These are phyloP conservation scores for Rosa rugosa DNA, from an alignment of 306 rosid genomes.

Conservation along the genomic window DNA sequence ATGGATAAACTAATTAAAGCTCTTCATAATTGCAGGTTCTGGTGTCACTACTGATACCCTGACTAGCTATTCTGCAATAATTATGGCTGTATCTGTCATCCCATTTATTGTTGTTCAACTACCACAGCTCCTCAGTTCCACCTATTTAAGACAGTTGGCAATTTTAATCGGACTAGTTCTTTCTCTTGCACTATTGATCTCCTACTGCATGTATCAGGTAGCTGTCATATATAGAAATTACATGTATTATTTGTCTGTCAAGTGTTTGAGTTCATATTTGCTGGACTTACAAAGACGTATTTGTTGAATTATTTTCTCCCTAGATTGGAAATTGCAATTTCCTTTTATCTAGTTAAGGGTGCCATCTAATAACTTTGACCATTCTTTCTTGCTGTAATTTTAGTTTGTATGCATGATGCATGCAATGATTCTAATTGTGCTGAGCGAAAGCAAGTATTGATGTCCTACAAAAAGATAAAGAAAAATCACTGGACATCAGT, in stretches of 20 bases:
- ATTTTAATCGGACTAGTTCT: slow-evolving; percentile 71
- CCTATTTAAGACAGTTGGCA: slow-evolving; percentile 71
- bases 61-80: slow-evolving; percentile 86
- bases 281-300: neutral
- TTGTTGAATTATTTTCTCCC: neutral
- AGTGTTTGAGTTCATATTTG: neutral
- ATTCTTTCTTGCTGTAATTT: neutral
- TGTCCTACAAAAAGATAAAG: neutral
- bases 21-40: slow-evolving; percentile 63
- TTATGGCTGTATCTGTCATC: slow-evolving; percentile 72
- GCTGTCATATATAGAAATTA: neutral
- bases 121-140: slow-evolving; percentile 72
- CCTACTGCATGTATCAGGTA: slow-evolving; percentile 90
- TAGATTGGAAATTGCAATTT: neutral
- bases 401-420: neutral
- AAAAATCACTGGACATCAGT: neutral
- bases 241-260: neutral
- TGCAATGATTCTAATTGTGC: neutral
- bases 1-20: slow-evolving; percentile 8
- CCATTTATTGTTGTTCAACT: slow-evolving; percentile 88
- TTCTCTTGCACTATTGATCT: slow-evolving; percentile 47
- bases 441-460: neutral
- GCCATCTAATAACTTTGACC: neutral
- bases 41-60: slow-evolving; percentile 94
- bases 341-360: neutral